phyloP scores from a whole-genome alignment of 352 stramenopile genomes.

The Globisporangium mamillatum region DNA sequence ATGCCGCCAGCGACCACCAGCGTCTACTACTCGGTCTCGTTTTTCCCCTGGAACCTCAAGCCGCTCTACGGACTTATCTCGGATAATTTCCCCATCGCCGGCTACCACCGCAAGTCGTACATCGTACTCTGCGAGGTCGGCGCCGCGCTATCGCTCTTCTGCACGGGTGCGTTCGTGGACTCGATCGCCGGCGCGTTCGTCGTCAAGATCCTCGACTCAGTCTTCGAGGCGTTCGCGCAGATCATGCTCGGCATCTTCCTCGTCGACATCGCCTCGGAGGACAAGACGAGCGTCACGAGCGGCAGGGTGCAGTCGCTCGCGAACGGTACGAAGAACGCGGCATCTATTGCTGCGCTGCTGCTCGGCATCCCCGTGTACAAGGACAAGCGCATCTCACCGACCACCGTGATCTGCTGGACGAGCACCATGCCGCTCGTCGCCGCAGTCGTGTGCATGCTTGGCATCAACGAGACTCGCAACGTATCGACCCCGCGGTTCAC shows the following conservation, averaged over 20 bases:
- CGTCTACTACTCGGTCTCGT: slow-evolving; percentile 80
- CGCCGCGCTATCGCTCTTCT: slow-evolving; percentile 49
- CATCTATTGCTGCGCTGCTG: slow-evolving; percentile 58
- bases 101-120: slow-evolving; percentile 82
- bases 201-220: slow-evolving; percentile 64
- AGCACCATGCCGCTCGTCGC: slow-evolving; percentile 50
- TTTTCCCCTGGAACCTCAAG: slow-evolving; percentile 88
- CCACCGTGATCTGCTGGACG: slow-evolving; percentile 64
- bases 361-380: slow-evolving; percentile 67
- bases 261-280: slow-evolving; percentile 54
- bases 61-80: slow-evolving; percentile 77
- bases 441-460: slow-evolving; percentile 45
- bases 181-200: slow-evolving; percentile 60
- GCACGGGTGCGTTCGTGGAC: slow-evolving; percentile 50
- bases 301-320: slow-evolving; percentile 64
- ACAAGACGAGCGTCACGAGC: slow-evolving; percentile 55
- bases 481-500: slow-evolving; percentile 2
- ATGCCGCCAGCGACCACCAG: slow-evolving; percentile 75
- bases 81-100: slow-evolving; percentile 67
- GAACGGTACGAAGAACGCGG: slow-evolving; percentile 65
- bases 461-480: slow-evolving; percentile 37
- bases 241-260: slow-evolving; percentile 82
- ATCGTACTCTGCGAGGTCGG: slow-evolving; percentile 69
- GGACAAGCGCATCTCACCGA: slow-evolving; percentile 45
- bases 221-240: slow-evolving; percentile 76